phyloP scores from a whole-genome alignment of 345 rosid species.

The Passiflora organensis region DNA sequence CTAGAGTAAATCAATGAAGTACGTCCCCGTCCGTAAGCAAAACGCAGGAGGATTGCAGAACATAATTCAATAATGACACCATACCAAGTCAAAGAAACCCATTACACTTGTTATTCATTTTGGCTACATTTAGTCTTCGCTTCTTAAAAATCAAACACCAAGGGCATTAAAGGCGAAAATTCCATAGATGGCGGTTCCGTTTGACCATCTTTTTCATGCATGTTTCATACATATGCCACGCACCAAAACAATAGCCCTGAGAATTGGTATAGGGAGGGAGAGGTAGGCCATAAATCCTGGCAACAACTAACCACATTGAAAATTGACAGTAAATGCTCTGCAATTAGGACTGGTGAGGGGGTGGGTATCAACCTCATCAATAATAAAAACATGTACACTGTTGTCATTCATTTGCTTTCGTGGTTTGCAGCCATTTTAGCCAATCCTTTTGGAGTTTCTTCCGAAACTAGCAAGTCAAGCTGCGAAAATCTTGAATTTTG shows the following conservation, averaged over 20 bases:
- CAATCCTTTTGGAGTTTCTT: no score
- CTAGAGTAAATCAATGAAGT: background rate
- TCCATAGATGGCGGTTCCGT: background rate
- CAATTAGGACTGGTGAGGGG: conserved; percentile 14
- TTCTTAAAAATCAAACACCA: no score
- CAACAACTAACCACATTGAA: conserved; percentile 37
- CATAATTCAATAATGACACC: background rate
- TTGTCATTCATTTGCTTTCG: conserved; percentile 1
- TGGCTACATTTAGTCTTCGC: no score
- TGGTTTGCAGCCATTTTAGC: no score
- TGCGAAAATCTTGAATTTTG: no score
- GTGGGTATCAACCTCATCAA: conserved; percentile 16
- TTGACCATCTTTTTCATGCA: background rate
- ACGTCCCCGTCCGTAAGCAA: background rate
- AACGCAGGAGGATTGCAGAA: background rate
- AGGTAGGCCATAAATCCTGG: conserved; percentile 15
- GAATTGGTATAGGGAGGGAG: background rate
- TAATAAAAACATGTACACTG: conserved; percentile 20
- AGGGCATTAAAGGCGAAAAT: background rate
- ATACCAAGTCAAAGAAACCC: conserved; percentile 15
- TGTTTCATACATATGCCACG: background rate
- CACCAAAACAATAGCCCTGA: conserved; percentile 4
- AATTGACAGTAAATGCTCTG: conserved; percentile 33
- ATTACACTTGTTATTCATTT: background rate
- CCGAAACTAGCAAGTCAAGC: no score